A percentile compares a stretch with the other conserved stretches of the same genome.
phyloP scores from a whole-genome alignment of 176 grass and related monocot genomes.

The Tillandsia fasciculata region DNA sequence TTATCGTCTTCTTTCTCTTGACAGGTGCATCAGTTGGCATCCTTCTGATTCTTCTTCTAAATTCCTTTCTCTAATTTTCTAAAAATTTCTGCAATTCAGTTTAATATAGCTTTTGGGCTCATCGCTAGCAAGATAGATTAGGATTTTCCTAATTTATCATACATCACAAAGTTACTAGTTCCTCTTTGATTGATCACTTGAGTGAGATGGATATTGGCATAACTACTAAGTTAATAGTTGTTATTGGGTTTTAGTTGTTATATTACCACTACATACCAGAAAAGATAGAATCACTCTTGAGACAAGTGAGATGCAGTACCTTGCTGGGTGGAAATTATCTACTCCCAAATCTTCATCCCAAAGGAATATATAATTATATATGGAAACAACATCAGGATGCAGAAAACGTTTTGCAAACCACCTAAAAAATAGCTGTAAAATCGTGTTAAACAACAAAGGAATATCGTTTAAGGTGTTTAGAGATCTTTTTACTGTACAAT shows the following conservation, averaged over 20 bases:
- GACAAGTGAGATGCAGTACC: constrained; percentile 30
- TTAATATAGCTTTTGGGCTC: too few species aligned
- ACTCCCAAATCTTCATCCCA: constrained; percentile 91
- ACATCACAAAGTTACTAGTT: too few species aligned
- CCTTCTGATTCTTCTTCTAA: too few species aligned
- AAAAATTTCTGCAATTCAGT: too few species aligned
- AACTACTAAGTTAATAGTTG: not conserved
- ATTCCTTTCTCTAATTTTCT: too few species aligned
- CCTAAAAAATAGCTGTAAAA: constrained; percentile 33
- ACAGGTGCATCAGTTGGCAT: too few species aligned
- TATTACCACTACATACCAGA: not conserved
- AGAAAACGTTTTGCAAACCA: constrained; percentile 99
- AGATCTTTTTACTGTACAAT: not conserved
- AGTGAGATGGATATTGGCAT: not conserved
- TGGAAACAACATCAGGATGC: constrained; percentile 67
- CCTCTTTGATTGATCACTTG: not conserved
- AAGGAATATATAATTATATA: constrained; percentile 80
- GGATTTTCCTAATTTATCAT: too few species aligned
- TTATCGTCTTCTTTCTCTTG: too few species aligned
- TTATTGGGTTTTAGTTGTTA: too few species aligned
- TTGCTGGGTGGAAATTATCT: constrained; percentile 59
- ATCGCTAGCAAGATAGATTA: too few species aligned
- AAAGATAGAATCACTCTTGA: not conserved
- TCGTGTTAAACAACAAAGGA: not conserved
- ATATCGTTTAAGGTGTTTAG: not conserved